Conservation (phyloP, 2,329 filamentous ascomycete species). For the Aschersonia sp. region DNA sequence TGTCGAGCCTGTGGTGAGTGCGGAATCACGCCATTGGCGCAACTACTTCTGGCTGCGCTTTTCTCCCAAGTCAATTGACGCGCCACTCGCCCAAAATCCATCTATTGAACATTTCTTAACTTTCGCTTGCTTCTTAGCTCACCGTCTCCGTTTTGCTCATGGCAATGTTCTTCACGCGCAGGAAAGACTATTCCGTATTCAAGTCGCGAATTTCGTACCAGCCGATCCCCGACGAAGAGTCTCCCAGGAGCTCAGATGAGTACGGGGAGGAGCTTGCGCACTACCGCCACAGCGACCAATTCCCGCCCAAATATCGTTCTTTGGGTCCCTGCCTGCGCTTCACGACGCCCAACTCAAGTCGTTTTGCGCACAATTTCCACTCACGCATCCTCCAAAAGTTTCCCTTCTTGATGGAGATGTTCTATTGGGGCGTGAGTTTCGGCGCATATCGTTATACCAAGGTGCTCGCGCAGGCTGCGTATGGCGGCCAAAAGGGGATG, state of each 20-base stretch:
- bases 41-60: too few species aligned
- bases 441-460: constrained; percentile 5
- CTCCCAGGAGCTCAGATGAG: constrained; percentile 11
- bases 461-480: constrained; percentile 4
- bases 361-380: constrained; percentile 43
- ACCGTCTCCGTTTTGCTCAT: constrained; percentile 21
- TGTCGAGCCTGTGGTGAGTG: constrained; percentile 17
- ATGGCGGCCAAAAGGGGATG: constrained; percentile 5
- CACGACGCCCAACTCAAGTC: constrained; percentile 43
- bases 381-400: constrained; percentile 51
- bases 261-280: constrained; percentile 4
- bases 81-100: background rate
- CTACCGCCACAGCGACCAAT: constrained; percentile 2
- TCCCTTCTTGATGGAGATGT: constrained; percentile 59
- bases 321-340: constrained; percentile 16
- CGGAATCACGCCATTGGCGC: background rate
- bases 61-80: too few species aligned
- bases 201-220: constrained; percentile 7
- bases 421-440: constrained; percentile 45
- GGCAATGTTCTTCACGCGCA: constrained; percentile 21
- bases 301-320: constrained; percentile 7
- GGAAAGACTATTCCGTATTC: constrained; percentile 20
- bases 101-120: background rate
- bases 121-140: constrained; percentile 10
- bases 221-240: constrained; percentile 11